Conservation (phyloP, 2,329 filamentous ascomycete species). For the Pseudonectria buxi region DNA sequence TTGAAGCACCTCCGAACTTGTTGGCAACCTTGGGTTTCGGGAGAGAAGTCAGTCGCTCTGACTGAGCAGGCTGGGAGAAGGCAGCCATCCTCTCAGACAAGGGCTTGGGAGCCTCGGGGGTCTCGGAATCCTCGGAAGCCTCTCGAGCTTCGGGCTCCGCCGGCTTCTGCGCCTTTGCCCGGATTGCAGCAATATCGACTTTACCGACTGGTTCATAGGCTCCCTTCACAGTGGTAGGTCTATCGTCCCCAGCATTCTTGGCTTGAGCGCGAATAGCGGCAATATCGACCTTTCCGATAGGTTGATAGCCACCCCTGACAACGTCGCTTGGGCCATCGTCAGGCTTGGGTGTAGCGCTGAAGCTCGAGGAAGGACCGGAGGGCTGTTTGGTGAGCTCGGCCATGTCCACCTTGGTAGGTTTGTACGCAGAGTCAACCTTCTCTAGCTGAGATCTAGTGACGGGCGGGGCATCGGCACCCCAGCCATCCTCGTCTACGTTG, state of each 20-base stretch:
- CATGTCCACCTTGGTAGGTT: slow-evolving; percentile 93
- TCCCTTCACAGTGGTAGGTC: slow-evolving; percentile 81
- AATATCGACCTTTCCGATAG: slow-evolving; percentile 96
- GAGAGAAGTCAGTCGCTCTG: slow-evolving; percentile 76
- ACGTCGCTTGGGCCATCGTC: slow-evolving; percentile 52
- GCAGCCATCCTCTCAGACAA: slow-evolving; percentile 70
- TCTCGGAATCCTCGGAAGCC: slow-evolving; percentile 24
- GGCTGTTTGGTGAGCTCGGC: slow-evolving; percentile 72
- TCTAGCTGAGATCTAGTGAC: slow-evolving; percentile 81
- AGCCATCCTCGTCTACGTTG: slow-evolving; percentile 75
- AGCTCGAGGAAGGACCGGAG: slow-evolving; percentile 54
- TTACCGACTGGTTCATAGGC: slow-evolving; percentile 93
- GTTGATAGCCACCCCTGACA: slow-evolving; percentile 82
- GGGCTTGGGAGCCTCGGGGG: slow-evolving; percentile 44
- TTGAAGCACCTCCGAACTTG: slow-evolving; percentile 66
- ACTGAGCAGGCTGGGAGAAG: slow-evolving; percentile 54
- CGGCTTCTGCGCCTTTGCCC: slow-evolving; percentile 70
- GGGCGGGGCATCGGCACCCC: slow-evolving; percentile 90
- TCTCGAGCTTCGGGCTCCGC: slow-evolving; percentile 31
- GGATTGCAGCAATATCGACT: slow-evolving; percentile 93
- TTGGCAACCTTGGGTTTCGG: slow-evolving; percentile 95
- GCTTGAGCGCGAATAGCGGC: slow-evolving; percentile 75
- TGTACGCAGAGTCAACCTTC: slow-evolving; percentile 87
- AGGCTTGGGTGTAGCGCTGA: slow-evolving; percentile 38
- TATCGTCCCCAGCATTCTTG: slow-evolving; percentile 64